Conservation (phyloP, 208 protist species). For the Naegleria lovaniensis region DNA sequence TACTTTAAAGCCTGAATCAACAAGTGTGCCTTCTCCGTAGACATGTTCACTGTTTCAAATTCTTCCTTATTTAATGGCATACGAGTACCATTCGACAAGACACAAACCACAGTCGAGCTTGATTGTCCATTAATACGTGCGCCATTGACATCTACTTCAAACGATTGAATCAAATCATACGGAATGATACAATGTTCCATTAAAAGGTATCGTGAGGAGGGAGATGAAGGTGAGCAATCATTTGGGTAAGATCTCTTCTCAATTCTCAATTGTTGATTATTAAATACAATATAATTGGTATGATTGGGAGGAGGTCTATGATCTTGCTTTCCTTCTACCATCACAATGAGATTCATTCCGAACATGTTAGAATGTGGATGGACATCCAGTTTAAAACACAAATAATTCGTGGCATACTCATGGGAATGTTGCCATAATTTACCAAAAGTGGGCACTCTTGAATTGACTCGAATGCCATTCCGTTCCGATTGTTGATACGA, state of each 20-base stretch:
- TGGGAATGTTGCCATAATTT: neutral
- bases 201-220: neutral
- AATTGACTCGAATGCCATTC: neutral
- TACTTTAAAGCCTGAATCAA: neutral
- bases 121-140: neutral
- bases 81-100: neutral
- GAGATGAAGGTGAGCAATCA: neutral
- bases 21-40: neutral
- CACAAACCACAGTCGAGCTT: neutral
- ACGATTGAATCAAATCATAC: neutral
- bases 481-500: neutral
- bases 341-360: neutral
- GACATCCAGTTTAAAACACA: neutral
- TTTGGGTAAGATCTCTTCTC: neutral
- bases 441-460: neutral
- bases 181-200: neutral
- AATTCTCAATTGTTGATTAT: neutral
- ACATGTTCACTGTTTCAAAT: neutral
- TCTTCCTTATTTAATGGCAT: neutral
- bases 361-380: neutral
- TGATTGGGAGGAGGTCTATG: neutral
- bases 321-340: neutral
- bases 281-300: neutral
- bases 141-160: neutral
- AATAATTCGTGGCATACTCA: neutral